phyloP scores from a whole-genome alignment of 2,329 filamentous ascomycete species.

The Seiridium unicorne region DNA sequence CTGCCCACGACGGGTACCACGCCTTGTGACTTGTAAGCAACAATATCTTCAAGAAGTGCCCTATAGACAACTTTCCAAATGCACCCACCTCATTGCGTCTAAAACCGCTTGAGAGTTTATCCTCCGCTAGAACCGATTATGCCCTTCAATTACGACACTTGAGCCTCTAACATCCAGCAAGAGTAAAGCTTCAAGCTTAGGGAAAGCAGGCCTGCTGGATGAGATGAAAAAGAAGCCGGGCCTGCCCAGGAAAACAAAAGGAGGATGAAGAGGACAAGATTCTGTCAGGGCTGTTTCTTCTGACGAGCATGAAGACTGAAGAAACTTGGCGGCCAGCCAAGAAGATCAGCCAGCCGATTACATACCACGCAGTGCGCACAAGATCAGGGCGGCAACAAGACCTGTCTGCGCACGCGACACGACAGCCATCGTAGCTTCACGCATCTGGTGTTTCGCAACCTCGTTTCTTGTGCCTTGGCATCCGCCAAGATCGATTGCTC shows the following conservation, averaged over 20 bases:
- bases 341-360: not conserved
- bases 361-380: not conserved
- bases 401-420: no score
- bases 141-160: no score
- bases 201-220: not conserved
- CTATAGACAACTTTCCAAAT: no score
- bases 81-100: conserved; percentile 1
- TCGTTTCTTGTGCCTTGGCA: not conserved
- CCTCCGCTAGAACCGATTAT: no score
- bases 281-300: not conserved
- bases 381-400: not conserved
- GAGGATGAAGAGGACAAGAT: not conserved
- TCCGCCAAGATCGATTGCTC: not conserved
- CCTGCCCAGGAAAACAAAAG: conserved; percentile 5
- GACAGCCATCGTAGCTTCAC: not conserved
- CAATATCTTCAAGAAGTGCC: not conserved
- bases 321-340: not conserved
- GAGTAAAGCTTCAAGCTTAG: not conserved
- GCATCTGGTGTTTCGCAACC: conserved; percentile 1
- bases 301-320: not conserved
- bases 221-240: not conserved
- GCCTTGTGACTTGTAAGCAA: not conserved
- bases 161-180: not conserved
- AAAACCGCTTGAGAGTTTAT: not conserved
- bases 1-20: conserved; percentile 11